Base-by-base conservation (phyloP, 1,284 basidiomycete species). In the Polyporus tsugae region DNA sequence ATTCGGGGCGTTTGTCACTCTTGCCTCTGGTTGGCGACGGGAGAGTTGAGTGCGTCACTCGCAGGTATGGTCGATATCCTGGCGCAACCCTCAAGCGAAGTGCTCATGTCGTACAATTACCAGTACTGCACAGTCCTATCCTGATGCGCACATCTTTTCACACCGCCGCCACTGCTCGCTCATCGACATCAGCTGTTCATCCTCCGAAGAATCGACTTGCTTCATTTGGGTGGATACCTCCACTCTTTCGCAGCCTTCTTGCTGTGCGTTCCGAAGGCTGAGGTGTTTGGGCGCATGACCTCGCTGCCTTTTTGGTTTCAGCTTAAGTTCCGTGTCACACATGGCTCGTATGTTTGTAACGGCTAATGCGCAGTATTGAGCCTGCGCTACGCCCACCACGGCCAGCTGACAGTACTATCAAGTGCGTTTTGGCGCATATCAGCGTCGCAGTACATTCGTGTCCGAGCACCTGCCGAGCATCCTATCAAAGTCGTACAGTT, bases 271-370 rank as follows among this genome's bases (percentile, higher is more conserved):
- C 52, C 19, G 35, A 60, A 22, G 38, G 58, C 13, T 25, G 36
- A n/a, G 58, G 22, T 6, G 25, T 25, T 38, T 13, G 44, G 35
- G 7, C 64, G 57, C 64, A 65, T 60, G 64, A 65, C 44, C 38
- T 53, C 42, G 13, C 29, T 41, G 19, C 22, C 57, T 25, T 19
- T 64, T 25, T 57, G 41, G 36, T 61, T 36, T 61, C 59, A 65
- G 19, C 36, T 29, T 55, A 42, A 22, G 41, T 61, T 60, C 59
- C 33, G 64, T 55, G 42, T 53, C 58, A 25, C 19, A 29, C 38
- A 29, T 17, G 25, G 17, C 42, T 49, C 35, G 46, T 55, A 53
- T 38, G 58, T 60, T 60, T 41, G 58, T 41, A 19, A 42, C 2
- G 58, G 38, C 35, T 5, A n/a, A 19, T 22, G 17, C 35, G 55